Evolutionary conservation across 2,329 filamentous ascomycete species (phyloP), one percentile per base, ranked within the genome.

Genomic region (Colletotrichum horii): DNA sequence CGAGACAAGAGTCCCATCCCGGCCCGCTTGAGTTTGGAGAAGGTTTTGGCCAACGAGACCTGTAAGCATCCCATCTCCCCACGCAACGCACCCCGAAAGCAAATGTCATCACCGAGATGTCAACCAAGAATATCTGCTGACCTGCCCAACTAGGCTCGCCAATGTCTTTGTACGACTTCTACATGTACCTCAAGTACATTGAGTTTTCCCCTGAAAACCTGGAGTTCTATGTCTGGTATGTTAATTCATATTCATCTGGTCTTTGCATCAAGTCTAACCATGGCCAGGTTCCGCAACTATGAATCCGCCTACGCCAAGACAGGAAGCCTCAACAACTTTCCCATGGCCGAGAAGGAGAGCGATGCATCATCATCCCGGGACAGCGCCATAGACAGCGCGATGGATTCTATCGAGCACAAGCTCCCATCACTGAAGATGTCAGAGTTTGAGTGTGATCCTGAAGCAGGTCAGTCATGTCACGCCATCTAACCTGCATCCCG

Each of bases 171-270:
- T 87, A 88, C 74, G 87, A 89, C 80, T 89, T 89, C 66, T 88
- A 88, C 80, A 87, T 88, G 86, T 89, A 88, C 74, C 81, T 89
- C 65, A 88, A 88, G 79, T 84, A 88, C 77, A 87, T 89, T 64
- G 87, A 89, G 79, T 86, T 83, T 79, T 88, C 87, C 3, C 81
- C 86, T 0, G 87, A 89, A 80, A 89, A 89, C 77, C 83, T 89
- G 11, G 87, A 89, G 79, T 89, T 88, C 74, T 88, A 87, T 77
- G 82, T 88, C 52, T 89, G 87, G 87, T 88, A 80, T 30, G 83
- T 77, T n/a, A 15, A 14, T 22, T 22, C 8, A 4, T 22, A 3
- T 14, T 3, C 6, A 12, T 4, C 9, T 26, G 14, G 3, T 12
- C 14, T n/a, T 4, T 7, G 7, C 3, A 26, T 2, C 5, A 9